These are phyloP conservation scores for Anastatica hierochuntica DNA, from an alignment of 345 rosid genomes.

Conservation along the genomic window DNA sequence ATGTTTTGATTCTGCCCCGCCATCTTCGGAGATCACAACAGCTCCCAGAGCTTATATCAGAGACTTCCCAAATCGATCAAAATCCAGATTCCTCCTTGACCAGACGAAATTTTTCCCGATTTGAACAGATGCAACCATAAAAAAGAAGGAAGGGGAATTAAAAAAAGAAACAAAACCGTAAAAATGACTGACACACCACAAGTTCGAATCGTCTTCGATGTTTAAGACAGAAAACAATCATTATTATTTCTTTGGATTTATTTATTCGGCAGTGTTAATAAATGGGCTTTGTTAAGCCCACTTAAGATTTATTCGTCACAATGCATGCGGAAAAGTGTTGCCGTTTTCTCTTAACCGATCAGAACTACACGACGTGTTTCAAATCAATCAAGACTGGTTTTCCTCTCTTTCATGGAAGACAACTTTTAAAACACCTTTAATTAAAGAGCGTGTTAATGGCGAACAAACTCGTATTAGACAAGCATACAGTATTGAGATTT, in stretches of 20 bases:
- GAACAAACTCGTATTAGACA: too few relatives aligned
- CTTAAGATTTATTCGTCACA: not conserved
- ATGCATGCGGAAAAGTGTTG: not conserved
- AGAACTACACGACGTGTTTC: constrained; percentile 7
- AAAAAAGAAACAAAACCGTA: too few relatives aligned
- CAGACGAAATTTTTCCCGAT: constrained; percentile 14
- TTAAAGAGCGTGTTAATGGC: too few relatives aligned
- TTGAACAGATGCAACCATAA: constrained; percentile 1
- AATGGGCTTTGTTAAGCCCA: not conserved
- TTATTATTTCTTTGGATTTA: not conserved
- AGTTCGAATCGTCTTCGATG: not conserved
- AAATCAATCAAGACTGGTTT: too few relatives aligned
- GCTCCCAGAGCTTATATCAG: constrained; percentile 6
- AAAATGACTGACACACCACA: constrained; percentile 10
- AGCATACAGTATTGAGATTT: too few relatives aligned
- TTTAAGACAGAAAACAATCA: not conserved
- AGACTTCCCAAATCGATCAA: constrained; percentile 18
- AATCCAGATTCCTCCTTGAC: constrained; percentile 17
- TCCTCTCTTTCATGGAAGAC: too few relatives aligned
- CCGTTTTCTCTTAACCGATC: constrained; percentile 4
- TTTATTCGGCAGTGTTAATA: not conserved
- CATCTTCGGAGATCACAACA: constrained; percentile 26
- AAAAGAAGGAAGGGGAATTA: not conserved
- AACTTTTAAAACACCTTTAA: too few relatives aligned
- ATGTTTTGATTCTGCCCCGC: constrained; percentile 23